These are phyloP conservation scores for Leccinum angustisporum DNA, from an alignment of 1,284 basidiomycete genomes.

Conservation along the genomic window DNA sequence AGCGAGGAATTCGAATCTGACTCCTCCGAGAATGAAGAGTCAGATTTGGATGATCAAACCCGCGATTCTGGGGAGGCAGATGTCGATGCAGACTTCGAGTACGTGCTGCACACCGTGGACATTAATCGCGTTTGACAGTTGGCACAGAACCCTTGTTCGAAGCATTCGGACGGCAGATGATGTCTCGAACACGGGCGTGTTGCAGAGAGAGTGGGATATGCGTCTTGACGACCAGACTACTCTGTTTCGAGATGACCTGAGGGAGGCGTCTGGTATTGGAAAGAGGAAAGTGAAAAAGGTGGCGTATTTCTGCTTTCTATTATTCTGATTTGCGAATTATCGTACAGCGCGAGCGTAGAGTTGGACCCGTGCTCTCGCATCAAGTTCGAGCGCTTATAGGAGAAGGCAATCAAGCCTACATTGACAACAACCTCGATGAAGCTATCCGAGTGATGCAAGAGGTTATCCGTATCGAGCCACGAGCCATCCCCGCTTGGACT, in stretches of 20 bases:
- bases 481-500: slow-evolving; percentile 82
- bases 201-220: slow-evolving; percentile 33
- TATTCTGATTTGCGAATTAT: background rate
- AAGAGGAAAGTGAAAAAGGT: slow-evolving; percentile 49
- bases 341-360: slow-evolving; percentile 37
- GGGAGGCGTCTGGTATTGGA: slow-evolving; percentile 67
- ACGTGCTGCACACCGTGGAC: background rate
- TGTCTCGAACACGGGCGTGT: slow-evolving; percentile 22
- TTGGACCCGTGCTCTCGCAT: slow-evolving; percentile 66
- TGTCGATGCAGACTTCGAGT: slow-evolving; percentile 34
- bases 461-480: slow-evolving; percentile 91
- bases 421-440: slow-evolving; percentile 66
- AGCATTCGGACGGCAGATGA: slow-evolving; percentile 30
- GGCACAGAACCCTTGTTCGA: slow-evolving; percentile 23
- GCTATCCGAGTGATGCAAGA: slow-evolving; percentile 85
- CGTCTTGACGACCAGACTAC: slow-evolving; percentile 57
- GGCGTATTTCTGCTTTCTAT: slow-evolving; percentile 8
- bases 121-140: background rate
- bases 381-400: slow-evolving; percentile 88
- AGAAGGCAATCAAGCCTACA: slow-evolving; percentile 86
- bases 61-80: slow-evolving; percentile 13
- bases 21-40: slow-evolving; percentile 25
- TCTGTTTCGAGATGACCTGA: slow-evolving; percentile 66
- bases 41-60: slow-evolving; percentile 7
- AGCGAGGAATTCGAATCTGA: slow-evolving; percentile 24